Conservation (phyloP, 768 basidiomycete species). For the Leccinum sublutescens region DNA sequence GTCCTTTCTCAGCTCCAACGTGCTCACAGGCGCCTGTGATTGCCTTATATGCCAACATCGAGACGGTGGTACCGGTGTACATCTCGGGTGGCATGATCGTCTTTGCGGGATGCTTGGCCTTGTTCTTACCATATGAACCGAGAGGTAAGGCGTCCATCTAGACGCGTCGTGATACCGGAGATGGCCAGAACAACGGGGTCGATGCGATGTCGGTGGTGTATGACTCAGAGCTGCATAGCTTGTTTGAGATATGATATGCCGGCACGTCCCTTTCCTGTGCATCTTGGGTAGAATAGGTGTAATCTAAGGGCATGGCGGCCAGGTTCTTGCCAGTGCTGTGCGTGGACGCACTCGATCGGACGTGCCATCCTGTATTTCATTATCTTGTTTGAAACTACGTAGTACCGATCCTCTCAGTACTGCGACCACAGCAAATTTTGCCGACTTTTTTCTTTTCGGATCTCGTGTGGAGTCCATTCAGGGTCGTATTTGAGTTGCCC, state of each 20-base stretch:
- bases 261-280: no score
- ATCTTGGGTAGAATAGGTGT: no score
- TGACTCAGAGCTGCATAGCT: background rate
- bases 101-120: constrained; percentile 53
- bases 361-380: no score
- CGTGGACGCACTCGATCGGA: no score
- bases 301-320: no score
- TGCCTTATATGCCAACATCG: constrained; percentile 64
- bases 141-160: constrained; percentile 62
- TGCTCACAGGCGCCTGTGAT: constrained; percentile 62
- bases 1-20: background rate
- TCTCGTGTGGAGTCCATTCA: no score
- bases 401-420: no score
- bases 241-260: background rate
- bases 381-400: no score
- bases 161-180: background rate
- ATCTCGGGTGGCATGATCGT: constrained; percentile 66
- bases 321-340: no score
- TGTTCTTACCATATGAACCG: constrained; percentile 72
- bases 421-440: no score
- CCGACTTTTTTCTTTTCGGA: no score
- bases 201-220: background rate
- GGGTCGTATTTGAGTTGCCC: no score
- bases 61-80: constrained; percentile 68
- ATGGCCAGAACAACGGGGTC: background rate